A percentile compares a stretch with the other conserved stretches of the same genome.
phyloP scores from a whole-genome alignment of 2,329 filamentous ascomycete species.

The Tolypocladium endophyticum region DNA sequence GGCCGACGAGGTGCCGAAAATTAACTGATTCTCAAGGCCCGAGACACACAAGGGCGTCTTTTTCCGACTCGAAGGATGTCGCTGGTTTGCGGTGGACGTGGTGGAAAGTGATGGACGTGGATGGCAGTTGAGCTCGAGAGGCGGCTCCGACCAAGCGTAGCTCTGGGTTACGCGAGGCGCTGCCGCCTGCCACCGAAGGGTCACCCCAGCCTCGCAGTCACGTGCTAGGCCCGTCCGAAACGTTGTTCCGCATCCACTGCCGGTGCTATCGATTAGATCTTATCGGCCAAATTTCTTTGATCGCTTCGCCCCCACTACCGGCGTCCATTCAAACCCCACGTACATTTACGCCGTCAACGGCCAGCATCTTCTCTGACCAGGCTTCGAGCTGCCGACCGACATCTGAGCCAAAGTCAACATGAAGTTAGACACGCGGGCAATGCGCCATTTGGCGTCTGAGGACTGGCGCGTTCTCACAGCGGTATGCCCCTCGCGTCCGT shows the following conservation, averaged over 20 bases:
- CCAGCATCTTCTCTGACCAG: neutral
- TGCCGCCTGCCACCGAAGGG: constrained; percentile 25
- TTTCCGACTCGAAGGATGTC: neutral
- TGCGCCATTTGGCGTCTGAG: constrained; percentile 84
- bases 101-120: constrained; percentile 27
- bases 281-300: constrained; percentile 16
- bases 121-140: constrained; percentile 23
- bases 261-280: constrained; percentile 20
- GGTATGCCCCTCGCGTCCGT: constrained; percentile 39
- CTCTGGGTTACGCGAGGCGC: constrained; percentile 34
- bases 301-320: constrained; percentile 13
- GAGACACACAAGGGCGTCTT: neutral
- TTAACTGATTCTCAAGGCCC: too few relatives aligned
- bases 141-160: constrained; percentile 11
- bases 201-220: constrained; percentile 19
- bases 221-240: constrained; percentile 12
- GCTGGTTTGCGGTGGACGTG: constrained; percentile 1
- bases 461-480: constrained; percentile 94
- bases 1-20: neutral
- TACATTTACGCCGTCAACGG: neutral
- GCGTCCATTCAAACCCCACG: constrained; percentile 14
- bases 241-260: constrained; percentile 5
- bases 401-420: constrained; percentile 36
- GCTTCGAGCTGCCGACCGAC: neutral
- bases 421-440: constrained; percentile 89